These are phyloP conservation scores for Tarenaya hassleriana DNA, from an alignment of 345 rosid species.

Conservation along the genomic window DNA sequence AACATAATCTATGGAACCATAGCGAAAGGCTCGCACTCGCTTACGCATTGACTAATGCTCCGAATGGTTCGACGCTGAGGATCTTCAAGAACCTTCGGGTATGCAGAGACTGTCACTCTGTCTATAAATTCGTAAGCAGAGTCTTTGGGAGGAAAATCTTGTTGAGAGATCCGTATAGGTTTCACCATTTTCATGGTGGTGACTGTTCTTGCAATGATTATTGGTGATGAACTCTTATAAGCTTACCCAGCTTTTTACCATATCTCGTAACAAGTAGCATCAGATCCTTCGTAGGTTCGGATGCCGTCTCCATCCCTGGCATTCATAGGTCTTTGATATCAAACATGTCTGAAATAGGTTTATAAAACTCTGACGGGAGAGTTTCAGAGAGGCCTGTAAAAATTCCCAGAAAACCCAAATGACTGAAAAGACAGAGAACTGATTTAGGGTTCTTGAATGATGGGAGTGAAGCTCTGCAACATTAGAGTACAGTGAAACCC, in stretches of 20 bases:
- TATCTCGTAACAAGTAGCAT: slow-evolving; percentile 4
- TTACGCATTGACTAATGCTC: slow-evolving; percentile 51
- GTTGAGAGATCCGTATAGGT: slow-evolving; percentile 68
- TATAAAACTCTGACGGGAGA: too few relatives aligned
- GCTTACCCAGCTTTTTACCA: slow-evolving; percentile 8
- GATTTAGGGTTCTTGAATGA: slow-evolving; percentile 8
- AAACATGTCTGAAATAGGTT: too few relatives aligned
- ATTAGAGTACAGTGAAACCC: slow-evolving; percentile 18
- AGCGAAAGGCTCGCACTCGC: slow-evolving; percentile 91
- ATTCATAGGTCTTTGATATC: too few relatives aligned
- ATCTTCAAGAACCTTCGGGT: slow-evolving; percentile 84
- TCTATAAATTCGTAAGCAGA: slow-evolving; percentile 65
- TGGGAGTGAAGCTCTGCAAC: background rate
- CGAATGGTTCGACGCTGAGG: slow-evolving; percentile 51
- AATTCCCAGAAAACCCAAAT: background rate
- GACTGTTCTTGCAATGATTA: slow-evolving; percentile 72
- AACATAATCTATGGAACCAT: slow-evolving; percentile 81
- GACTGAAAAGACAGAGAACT: background rate
- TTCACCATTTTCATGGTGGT: slow-evolving; percentile 76
- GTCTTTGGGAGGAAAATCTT: slow-evolving; percentile 43
- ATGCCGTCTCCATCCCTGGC: too few relatives aligned
- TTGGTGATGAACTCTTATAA: slow-evolving; percentile 46
- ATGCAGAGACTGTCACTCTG: slow-evolving; percentile 76
- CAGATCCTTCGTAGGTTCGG: slow-evolving; percentile 11
- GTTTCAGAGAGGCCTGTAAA: background rate